phyloP scores from a whole-genome alignment of 805 yeast species.

The Lipomyces starkeyi region DNA sequence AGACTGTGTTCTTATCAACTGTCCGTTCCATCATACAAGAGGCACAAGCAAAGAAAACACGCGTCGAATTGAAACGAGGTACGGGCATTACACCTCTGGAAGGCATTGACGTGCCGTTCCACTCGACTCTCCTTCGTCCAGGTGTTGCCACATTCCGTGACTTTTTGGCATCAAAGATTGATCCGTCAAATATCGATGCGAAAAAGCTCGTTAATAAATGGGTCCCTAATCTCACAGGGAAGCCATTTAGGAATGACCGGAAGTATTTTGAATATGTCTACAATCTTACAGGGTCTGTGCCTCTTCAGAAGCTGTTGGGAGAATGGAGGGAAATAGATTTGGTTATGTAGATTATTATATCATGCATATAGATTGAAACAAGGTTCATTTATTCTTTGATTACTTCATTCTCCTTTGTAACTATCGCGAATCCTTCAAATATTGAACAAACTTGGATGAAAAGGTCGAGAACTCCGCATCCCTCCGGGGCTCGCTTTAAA shows the following conservation, averaged over 20 bases:
- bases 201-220: conserved; percentile 91
- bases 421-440: too few species aligned
- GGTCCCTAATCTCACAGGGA: conserved; percentile 98
- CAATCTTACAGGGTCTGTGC: conserved; percentile 85
- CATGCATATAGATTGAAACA: too few species aligned
- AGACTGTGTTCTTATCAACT: conserved; percentile 85
- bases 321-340: conserved; percentile 83
- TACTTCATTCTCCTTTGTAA: too few species aligned
- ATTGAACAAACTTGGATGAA: too few species aligned
- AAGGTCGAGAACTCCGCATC: too few species aligned
- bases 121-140: conserved; percentile 92
- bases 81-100: conserved; percentile 97
- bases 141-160: conserved; percentile 99
- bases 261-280: conserved; percentile 97
- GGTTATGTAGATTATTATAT: too few species aligned
- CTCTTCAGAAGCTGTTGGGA: conserved; percentile 85
- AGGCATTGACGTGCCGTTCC: conserved; percentile 99
- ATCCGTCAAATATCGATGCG: conserved; percentile 93
- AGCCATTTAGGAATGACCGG: conserved; percentile 92
- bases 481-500: too few species aligned
- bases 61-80: conserved; percentile 95
- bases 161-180: conserved; percentile 93
- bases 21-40: conserved; percentile 83
- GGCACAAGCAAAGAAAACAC: conserved; percentile 90
- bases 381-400: too few species aligned